Percentiles rank a stretch among this genome's conserved stretches.
These are phyloP conservation scores for Psilocybe cubensis DNA, from an alignment of 768 basidiomycete genomes.

Conservation along the genomic window DNA sequence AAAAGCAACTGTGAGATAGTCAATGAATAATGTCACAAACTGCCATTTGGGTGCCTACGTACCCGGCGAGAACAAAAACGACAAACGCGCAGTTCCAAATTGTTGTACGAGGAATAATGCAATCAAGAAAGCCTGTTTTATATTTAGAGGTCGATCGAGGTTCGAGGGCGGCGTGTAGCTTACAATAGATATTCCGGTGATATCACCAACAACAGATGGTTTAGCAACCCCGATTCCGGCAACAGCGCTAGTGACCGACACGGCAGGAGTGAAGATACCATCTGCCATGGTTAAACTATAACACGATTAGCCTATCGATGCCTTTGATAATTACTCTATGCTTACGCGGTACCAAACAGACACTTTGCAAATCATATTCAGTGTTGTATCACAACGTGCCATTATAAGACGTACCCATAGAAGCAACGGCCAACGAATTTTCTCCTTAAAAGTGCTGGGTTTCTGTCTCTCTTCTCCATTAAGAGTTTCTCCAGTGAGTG, in stretches of 20 bases:
- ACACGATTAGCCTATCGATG: background rate
- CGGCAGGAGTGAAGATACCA: slow-evolving; percentile 70
- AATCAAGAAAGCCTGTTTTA: slow-evolving; percentile 51
- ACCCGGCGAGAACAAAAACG: slow-evolving; percentile 59
- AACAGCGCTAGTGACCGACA: slow-evolving; percentile 70
- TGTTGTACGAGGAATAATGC: slow-evolving; percentile 61
- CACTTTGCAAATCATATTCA: slow-evolving; percentile 35
- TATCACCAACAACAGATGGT: slow-evolving; percentile 44
- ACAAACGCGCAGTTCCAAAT: slow-evolving; percentile 59
- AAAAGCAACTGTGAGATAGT: slow-evolving; percentile 43
- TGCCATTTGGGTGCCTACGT: slow-evolving; percentile 11
- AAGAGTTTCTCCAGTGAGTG: slow-evolving; percentile 50
- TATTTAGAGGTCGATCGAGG: background rate
- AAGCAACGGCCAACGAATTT: slow-evolving; percentile 52
- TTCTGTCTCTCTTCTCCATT: slow-evolving; percentile 13
- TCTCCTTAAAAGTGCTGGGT: slow-evolving; percentile 29
- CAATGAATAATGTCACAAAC: background rate
- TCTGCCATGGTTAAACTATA: slow-evolving; percentile 64
- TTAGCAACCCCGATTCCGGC: slow-evolving; percentile 69
- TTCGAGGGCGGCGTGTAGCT: slow-evolving; percentile 12
- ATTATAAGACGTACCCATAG: slow-evolving; percentile 49
- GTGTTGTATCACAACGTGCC: background rate
- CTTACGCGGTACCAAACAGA: slow-evolving; percentile 60
- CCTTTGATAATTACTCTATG: background rate
- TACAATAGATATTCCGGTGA: slow-evolving; percentile 65